Conservation (phyloP, 805 yeast genomes). For the Hagleromyces aurorensis region DNA sequence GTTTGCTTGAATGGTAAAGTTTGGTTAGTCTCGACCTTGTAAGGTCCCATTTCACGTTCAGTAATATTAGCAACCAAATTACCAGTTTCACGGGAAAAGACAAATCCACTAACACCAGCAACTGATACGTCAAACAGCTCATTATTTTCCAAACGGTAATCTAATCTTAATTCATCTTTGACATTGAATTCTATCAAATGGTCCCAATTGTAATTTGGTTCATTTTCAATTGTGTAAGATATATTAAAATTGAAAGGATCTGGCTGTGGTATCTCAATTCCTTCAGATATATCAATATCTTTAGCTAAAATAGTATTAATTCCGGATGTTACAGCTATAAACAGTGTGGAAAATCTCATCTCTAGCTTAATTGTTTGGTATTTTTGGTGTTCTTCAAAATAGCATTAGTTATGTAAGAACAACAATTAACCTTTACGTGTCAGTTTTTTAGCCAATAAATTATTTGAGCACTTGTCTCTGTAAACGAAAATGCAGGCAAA, state of each 20-base stretch:
- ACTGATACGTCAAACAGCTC: slow-evolving; percentile 45
- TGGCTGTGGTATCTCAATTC: no score
- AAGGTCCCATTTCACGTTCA: slow-evolving; percentile 54
- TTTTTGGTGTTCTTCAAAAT: no score
- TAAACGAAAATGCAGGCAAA: no score
- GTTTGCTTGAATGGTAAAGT: slow-evolving; percentile 46
- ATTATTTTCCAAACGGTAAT: slow-evolving; percentile 44
- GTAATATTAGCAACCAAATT: slow-evolving; percentile 53
- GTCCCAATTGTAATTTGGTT: slow-evolving; percentile 32
- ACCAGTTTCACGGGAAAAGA: slow-evolving; percentile 48
- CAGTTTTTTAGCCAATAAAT: no score
- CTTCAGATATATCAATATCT: no score
- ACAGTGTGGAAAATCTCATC: no score
- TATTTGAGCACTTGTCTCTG: no score
- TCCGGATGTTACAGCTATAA: no score
- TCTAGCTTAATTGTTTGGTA: no score
- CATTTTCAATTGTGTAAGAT: slow-evolving; percentile 42
- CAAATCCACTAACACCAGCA: slow-evolving; percentile 63
- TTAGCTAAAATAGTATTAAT: no score
- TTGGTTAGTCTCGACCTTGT: slow-evolving; percentile 43
- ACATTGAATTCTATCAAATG: slow-evolving; percentile 39
- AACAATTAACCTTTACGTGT: no score
- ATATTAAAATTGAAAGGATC: slow-evolving; percentile 35
- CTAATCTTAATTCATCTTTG: slow-evolving; percentile 47
- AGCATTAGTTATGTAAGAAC: no score